Base-by-base conservation (phyloP, 2,329 filamentous ascomycete species). In the Epichloe sibirici region DNA sequence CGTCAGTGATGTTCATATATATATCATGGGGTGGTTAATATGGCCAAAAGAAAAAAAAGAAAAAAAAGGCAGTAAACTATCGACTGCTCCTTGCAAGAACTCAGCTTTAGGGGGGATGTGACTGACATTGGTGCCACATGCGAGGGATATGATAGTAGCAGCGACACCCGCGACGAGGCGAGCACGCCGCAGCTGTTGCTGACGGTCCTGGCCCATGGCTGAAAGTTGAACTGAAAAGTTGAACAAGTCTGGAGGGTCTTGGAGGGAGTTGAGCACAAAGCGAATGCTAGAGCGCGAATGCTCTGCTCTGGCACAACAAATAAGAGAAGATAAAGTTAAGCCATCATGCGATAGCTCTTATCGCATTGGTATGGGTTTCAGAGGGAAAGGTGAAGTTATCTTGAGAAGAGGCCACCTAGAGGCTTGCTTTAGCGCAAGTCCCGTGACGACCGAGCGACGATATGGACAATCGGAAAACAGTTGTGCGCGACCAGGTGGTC, bases 61-160 rank as follows among this genome's bases (percentile, higher is more conserved):
- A 23, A 35, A 6, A 5, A 11, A 25, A 15, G 15, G 3, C 13
- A 34, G 25, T 4, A 25, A 21, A 38, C 17, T 13, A 13, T 25
- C 17, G 15, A 46, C 31, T 7, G 8, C n/a, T 21, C 7, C 17
- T n/a, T 28, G 9, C 28, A 9, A 34, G 31, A 3, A 17, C 28
- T 34, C 45, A 23, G 45, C 45, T 47, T 21, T 1, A 39, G 21
- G 46, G n/a, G 46, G 21, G 1, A 23, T 31, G 13, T 31, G 13
- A 46, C 82, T 63, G 71, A 94, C 90, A 69, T 96, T 96, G 57
- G 90, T 95, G 56, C 93, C 93, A 67, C 90, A 95, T 55, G 90
- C 89, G 54, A 97, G 75, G 15, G 90, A 83, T 57, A 96, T 89
- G 57, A 82, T 67, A 15, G 90, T 95, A 31, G 89, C 90, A 48